Base-by-base conservation (phyloP, 2,329 filamentous ascomycete genomes). In the Monosporascus sp. region DNA sequence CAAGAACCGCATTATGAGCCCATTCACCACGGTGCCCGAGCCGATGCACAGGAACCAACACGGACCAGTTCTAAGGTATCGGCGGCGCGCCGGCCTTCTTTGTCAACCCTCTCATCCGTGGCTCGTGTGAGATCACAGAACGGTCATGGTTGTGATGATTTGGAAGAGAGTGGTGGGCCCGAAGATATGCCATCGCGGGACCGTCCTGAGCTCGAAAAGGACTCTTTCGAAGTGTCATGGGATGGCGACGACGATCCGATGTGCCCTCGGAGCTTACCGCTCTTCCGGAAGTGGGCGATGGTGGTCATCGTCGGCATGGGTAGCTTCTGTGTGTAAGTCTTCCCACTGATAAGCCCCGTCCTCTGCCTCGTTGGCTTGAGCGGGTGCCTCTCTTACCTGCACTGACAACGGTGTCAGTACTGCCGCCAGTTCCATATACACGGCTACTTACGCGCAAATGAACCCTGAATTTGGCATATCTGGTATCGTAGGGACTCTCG, bases 401-500 rank as follows among this genome's bases (percentile, higher is more conserved):
- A 50, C 51, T 59, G 53, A 62, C 20, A 15, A 49, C 11, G n/a
- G 22, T 50, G 9, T 2, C 62, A 91, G 88, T 51, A 96, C 91
- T 8, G 90, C 86, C 66, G 83, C 89, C 1, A 92, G 88, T 47
- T 94, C 90, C n/a, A 84, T 96, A 62, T 96, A 97, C 70, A 93
- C 90, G 0, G 83, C 83, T 14, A 94, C 89, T 0, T 97, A 96
- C 68, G 66, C 64, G 18, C 88, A 94, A 69, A 83, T 96, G 70
- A 83, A 86, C 57, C 72, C 76, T 25, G 88, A 95, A 54, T 95
- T 96, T 62, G 72, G 81, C 58, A 81, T 81, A 61, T 87, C 88
- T 0, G 79, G 82, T 52, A 75, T 89, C 48, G 79, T 95, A 24
- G 89, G 87, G 14, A 90, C 90, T 3, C 70, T 96, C 9, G 93